Evolutionary conservation across 331 rosid species (phyloP), one percentile per base, ranked within the genome.

Genomic region (Dryas integrifolia): DNA sequence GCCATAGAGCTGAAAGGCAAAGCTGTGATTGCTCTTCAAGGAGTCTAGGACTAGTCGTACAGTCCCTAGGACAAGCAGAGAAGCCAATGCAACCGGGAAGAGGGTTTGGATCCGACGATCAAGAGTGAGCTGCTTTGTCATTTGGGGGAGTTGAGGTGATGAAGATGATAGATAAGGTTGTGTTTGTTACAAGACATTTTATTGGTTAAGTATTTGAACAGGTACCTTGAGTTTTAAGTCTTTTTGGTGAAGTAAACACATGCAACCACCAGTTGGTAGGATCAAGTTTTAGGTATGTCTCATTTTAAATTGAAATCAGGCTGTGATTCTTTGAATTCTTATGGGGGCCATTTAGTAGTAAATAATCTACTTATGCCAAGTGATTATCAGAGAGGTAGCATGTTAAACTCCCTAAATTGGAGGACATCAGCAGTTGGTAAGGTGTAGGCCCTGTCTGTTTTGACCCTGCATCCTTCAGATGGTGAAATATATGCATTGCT

Each of bases 231-330:
- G 79, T 76, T 86, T 74, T 13, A 87, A 86, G 90, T 65, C 65
- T 79, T 67, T 56, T 73, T 46, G 38, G 51, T 64, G 67, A 64
- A 53, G 58, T 57, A 50, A 70, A 70, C 30, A 70, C 75, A 78
- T 75, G 68, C 84, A 94, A 89, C 98, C 83, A 84, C 89, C 88
- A 80, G 95, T 89, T 85, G 91, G 96, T 94, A 39, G 84, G 87
- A 87, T 87, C 50, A 56, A 74, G 79, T 70, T 82, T 77, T 83
- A 71, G 84, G 81, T 79, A 74, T n/a, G 2, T 71, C 43, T 30
- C 16, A 35, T 67, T 16, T 68, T 58, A 62, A 39, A 24, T 69
- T 67, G 39, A 47, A 72, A 13, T 11, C 43, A 50, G 67, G 72
- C 6, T 50, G 43, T 46, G 41, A 46, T 30, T 66, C n/a, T 49